These are phyloP conservation scores for Funneliformis geosporum DNA, from an alignment of 192 early-diverging fungal species.

Conservation along the genomic window DNA sequence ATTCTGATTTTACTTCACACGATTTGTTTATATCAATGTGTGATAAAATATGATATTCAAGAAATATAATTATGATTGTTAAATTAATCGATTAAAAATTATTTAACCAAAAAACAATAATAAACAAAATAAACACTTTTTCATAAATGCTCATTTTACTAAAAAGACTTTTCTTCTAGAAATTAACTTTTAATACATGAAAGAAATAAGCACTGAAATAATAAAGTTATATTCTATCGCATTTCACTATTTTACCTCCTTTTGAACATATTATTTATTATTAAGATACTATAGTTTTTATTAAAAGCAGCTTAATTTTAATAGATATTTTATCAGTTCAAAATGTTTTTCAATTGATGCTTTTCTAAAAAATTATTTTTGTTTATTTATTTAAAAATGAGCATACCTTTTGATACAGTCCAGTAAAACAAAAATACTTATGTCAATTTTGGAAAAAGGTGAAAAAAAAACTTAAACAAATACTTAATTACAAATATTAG, in stretches of 20 bases:
- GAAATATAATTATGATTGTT: too few relatives aligned
- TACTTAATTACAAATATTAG: neutral
- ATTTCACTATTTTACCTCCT: neutral
- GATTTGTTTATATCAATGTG: too few relatives aligned
- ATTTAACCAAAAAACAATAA: too few relatives aligned
- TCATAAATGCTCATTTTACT: neutral
- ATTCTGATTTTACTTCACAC: too few relatives aligned
- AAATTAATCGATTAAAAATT: too few relatives aligned
- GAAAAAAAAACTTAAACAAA: neutral
- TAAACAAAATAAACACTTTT: too few relatives aligned
- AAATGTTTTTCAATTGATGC: neutral
- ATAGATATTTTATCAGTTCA: neutral
- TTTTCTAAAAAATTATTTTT: neutral
- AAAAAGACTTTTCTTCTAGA: neutral
- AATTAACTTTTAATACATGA: neutral
- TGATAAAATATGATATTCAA: too few relatives aligned
- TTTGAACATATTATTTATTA: neutral
- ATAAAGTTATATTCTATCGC: neutral
- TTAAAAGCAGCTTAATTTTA: neutral
- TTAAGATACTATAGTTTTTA: neutral
- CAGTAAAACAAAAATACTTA: neutral
- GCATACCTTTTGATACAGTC: neutral
- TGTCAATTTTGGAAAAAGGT: neutral
- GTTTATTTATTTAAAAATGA: conserved; percentile 3
- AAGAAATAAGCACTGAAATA: neutral